These are phyloP conservation scores for Helenozyma rhizophorensis DNA, from an alignment of 805 yeast genomes.

Conservation along the genomic window DNA sequence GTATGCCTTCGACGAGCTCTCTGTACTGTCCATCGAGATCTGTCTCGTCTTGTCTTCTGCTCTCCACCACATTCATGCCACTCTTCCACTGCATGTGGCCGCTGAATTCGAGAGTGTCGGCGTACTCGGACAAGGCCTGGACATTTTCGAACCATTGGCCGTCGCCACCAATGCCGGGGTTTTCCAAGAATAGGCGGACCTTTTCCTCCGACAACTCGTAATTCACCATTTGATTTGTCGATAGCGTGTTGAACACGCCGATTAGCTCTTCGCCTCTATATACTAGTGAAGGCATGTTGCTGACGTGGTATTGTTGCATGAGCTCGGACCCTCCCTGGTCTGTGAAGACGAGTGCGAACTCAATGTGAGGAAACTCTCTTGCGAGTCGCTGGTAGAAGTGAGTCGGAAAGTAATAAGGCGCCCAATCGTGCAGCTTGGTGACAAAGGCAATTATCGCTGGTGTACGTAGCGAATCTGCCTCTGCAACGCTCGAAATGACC, in stretches of 20 bases:
- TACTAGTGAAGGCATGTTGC: constrained; percentile 29
- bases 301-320: constrained; percentile 22
- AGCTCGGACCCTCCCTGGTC: constrained; percentile 18
- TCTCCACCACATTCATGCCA: constrained; percentile 11
- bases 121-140: constrained; percentile 6
- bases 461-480: too few relatives aligned
- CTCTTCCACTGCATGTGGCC: constrained; percentile 12
- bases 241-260: constrained; percentile 20
- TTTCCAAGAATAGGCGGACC: constrained; percentile 10
- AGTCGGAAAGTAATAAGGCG: constrained; percentile 24
- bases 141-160: constrained; percentile 11
- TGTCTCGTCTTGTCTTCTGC: constrained; percentile 3
- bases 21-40: constrained; percentile 18
- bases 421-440: constrained; percentile 23
- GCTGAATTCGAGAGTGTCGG: constrained; percentile 5
- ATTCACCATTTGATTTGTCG: constrained; percentile 16
- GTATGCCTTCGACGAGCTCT: constrained; percentile 12
- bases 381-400: constrained; percentile 34
- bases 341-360: constrained; percentile 24
- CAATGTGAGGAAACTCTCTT: constrained; percentile 5
- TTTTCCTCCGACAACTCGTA: constrained; percentile 15
- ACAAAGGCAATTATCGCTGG: constrained; percentile 13
- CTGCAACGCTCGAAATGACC: constrained; percentile 1
- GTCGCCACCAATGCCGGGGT: neutral
- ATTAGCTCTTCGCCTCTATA: constrained; percentile 22